A percentile compares a stretch with the other conserved stretches of the same genome.
Conservation (phyloP, 768 basidiomycete genomes). For the Austroboletus eburneus region DNA sequence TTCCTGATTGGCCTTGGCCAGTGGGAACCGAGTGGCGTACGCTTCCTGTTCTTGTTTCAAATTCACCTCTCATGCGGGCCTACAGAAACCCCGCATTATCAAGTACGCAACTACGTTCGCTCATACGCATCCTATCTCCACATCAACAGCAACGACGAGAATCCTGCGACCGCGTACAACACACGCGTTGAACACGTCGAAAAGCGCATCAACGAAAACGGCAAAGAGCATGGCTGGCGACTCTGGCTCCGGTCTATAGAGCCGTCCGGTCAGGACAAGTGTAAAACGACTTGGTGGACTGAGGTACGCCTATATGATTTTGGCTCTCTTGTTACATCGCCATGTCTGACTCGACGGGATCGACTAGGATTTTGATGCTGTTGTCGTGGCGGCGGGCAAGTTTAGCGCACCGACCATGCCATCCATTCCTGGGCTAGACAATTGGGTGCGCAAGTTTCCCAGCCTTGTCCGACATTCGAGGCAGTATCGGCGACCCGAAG, state of each 20-base stretch:
- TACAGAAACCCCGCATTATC: constrained; percentile 29
- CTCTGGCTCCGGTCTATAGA: too few relatives aligned
- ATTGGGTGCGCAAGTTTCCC: constrained; percentile 27
- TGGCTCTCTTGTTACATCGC: too few relatives aligned
- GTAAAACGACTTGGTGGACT: too few relatives aligned
- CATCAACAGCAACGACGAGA: constrained; percentile 32
- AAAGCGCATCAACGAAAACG: constrained; percentile 27
- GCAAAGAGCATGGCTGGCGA: too few relatives aligned
- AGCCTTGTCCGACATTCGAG: constrained; percentile 35
- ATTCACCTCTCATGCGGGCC: background rate
- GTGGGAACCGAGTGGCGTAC: constrained; percentile 3
- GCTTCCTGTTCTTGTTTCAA: background rate
- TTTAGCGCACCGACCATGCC: constrained; percentile 3
- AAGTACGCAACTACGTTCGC: constrained; percentile 24
- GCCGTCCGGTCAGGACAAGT: too few relatives aligned
- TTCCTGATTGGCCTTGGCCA: constrained; percentile 7
- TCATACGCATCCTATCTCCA: too few relatives aligned
- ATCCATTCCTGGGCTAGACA: constrained; percentile 3
- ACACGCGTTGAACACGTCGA: constrained; percentile 44
- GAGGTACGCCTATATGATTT: too few relatives aligned
- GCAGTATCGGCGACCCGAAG: constrained; percentile 39
- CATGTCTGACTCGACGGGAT: too few relatives aligned
- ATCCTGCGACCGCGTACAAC: constrained; percentile 36
- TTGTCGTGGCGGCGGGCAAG: background rate
- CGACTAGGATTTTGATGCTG: constrained; percentile 6